Percentiles rank a stretch among this genome's conserved stretches.
phyloP scores from a whole-genome alignment of 108 stramenopile genomes.

The Cyclotella atomus region DNA sequence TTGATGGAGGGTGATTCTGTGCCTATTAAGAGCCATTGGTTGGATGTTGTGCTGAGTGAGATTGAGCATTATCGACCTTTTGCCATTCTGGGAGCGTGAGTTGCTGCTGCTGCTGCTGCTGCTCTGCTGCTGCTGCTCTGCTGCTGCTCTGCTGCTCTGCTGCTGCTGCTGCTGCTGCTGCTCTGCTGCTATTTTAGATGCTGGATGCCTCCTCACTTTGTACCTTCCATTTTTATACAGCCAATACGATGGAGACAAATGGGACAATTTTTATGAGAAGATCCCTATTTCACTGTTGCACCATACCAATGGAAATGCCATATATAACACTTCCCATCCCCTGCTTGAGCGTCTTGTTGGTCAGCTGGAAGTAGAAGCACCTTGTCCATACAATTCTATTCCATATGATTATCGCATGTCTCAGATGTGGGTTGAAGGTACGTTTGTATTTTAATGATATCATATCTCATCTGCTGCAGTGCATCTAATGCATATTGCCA shows the following conservation, averaged over 20 bases:
- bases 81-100: constrained; percentile 75
- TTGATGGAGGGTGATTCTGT: constrained; percentile 76
- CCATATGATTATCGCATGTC: constrained; percentile 76
- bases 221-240: not conserved
- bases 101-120: constrained; percentile 2
- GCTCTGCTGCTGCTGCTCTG: not conserved
- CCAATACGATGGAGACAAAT: constrained; percentile 68
- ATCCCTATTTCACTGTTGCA: constrained; percentile 65
- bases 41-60: constrained; percentile 64
- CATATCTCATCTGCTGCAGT: not conserved
- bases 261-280: constrained; percentile 73
- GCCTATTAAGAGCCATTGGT: constrained; percentile 69
- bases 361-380: constrained; percentile 66
- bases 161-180: not conserved
- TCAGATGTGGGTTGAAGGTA: constrained; percentile 74
- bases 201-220: not conserved
- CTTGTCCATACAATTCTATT: constrained; percentile 70
- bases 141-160: too few species aligned
- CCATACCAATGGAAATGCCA: constrained; percentile 78
- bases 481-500: not conserved
- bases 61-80: constrained; percentile 60
- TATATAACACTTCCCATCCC: constrained; percentile 74
- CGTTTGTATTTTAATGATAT: not conserved
- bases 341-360: constrained; percentile 63
- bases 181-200: not conserved